Conservation (phyloP, 768 basidiomycete species). For the Mycena filopes region DNA sequence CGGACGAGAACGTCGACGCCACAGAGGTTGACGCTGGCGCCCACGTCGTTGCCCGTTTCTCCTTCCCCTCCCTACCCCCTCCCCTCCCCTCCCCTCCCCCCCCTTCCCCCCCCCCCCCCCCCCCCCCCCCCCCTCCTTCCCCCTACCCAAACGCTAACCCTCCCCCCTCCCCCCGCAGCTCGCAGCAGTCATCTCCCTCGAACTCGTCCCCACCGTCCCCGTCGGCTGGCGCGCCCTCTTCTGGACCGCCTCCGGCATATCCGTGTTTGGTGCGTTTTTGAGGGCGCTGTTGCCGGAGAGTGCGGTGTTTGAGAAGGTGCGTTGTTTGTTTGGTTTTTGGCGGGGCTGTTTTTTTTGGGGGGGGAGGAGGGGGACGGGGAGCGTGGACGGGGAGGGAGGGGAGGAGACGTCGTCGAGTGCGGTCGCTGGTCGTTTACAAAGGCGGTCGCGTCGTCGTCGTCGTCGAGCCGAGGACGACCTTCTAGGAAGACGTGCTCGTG, state of each 20-base stretch:
- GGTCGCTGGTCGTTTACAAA: no score
- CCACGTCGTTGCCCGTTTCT: no score
- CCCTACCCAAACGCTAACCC: neutral
- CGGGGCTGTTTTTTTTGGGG: no score
- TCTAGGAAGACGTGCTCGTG: no score
- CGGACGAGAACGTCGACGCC: no score
- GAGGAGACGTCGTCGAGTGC: no score
- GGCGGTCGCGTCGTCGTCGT: no score
- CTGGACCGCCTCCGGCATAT: slow-evolving; percentile 81
- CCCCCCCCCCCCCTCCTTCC: neutral
- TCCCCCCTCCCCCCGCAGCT: slow-evolving; percentile 42
- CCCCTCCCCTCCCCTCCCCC: neutral
- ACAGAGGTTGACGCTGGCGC: no score
- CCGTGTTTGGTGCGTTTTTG: slow-evolving; percentile 73
- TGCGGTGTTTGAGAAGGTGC: slow-evolving; percentile 46
- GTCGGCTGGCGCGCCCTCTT: slow-evolving; percentile 81
- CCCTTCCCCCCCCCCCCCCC: neutral
- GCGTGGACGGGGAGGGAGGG: no score
- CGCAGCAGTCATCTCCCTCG: slow-evolving; percentile 85
- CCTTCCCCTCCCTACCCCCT: neutral
- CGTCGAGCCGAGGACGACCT: no score
- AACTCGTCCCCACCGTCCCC: slow-evolving; percentile 58
- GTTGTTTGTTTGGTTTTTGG: neutral
- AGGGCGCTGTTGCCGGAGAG: slow-evolving; percentile 83
- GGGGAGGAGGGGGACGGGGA: no score